Percentiles rank a stretch among this genome's conserved stretches.
Evolutionary conservation across 352 stramenopile species (phyloP).

Genomic region (Globisporangium rhizosaccharum): DNA sequence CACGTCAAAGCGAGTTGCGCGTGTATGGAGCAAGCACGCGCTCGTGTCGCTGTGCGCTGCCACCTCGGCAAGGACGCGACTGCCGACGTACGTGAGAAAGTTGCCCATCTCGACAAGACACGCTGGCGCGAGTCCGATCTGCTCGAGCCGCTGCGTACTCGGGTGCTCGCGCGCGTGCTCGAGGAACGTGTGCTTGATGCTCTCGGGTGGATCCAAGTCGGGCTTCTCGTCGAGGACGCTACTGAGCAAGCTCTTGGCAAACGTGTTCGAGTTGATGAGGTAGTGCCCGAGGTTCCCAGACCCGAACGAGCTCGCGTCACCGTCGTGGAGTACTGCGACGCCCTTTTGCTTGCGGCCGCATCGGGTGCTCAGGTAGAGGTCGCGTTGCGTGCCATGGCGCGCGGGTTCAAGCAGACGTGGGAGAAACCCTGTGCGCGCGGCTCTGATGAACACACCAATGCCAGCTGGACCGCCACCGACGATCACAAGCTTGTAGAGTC

Average conservation of each 20-base stretch:
- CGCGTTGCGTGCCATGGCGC: slow-evolving; percentile 31
- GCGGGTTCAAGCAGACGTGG: slow-evolving; percentile 42
- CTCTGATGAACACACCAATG: slow-evolving; percentile 71
- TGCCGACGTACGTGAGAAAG: slow-evolving; percentile 58
- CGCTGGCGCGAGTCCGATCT: slow-evolving; percentile 40
- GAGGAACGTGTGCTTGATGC: slow-evolving; percentile 67
- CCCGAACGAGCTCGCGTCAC: slow-evolving; percentile 44
- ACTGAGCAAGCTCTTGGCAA: slow-evolving; percentile 60
- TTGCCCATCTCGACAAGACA: slow-evolving; percentile 57
- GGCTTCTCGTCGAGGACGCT: slow-evolving; percentile 78
- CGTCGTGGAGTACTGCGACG: slow-evolving; percentile 59
- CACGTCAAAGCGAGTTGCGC: slow-evolving; percentile 39
- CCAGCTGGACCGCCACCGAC: slow-evolving; percentile 65
- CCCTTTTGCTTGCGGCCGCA: slow-evolving; percentile 49
- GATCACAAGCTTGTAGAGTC: slow-evolving; percentile 68
- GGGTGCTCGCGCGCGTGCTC: slow-evolving; percentile 45
- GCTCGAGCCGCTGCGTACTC: slow-evolving; percentile 48
- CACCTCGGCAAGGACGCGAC: slow-evolving; percentile 41
- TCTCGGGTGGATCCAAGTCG: slow-evolving; percentile 69
- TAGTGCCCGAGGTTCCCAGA: slow-evolving; percentile 69
- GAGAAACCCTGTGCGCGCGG: slow-evolving; percentile 55
- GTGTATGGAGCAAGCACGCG: slow-evolving; percentile 46
- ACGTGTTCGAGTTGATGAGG: slow-evolving; percentile 86
- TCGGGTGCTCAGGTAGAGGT: slow-evolving; percentile 29
- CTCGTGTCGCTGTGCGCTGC: slow-evolving; percentile 29